Percentiles rank a stretch among this genome's conserved stretches.
These are phyloP conservation scores for Chionographis japonica DNA, from an alignment of 106 monocot genomes.

Conservation along the genomic window DNA sequence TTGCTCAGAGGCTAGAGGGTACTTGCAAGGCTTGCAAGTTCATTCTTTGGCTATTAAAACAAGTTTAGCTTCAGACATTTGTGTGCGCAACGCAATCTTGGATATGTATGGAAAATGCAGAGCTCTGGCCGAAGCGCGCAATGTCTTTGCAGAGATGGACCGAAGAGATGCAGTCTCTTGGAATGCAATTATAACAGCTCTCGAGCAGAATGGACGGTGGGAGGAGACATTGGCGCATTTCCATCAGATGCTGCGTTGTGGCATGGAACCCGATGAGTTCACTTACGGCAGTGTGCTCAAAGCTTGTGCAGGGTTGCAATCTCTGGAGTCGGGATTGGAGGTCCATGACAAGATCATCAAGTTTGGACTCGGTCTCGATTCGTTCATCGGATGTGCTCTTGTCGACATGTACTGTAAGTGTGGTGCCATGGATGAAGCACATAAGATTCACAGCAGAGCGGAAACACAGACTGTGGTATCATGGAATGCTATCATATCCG, in stretches of 20 bases:
- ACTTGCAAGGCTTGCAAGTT: slow-evolving; percentile 53
- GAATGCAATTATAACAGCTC: slow-evolving; percentile 76
- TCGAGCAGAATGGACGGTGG: slow-evolving; percentile 70
- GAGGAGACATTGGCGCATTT: slow-evolving; percentile 62
- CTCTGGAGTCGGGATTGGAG: slow-evolving; percentile 38
- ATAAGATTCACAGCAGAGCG: slow-evolving; percentile 56
- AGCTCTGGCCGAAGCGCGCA: slow-evolving; percentile 38
- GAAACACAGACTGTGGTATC: slow-evolving; percentile 47
- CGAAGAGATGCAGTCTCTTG: slow-evolving; percentile 69
- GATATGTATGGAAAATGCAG: slow-evolving; percentile 96
- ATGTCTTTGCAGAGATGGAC: slow-evolving; percentile 51
- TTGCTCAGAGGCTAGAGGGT: slow-evolving; percentile 58
- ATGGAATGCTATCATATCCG: slow-evolving; percentile 86
- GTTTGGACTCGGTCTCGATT: slow-evolving; percentile 51
- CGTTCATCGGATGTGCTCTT: slow-evolving; percentile 67
- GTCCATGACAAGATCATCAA: slow-evolving; percentile 74
- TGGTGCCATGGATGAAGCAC: slow-evolving; percentile 60
- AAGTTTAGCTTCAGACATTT: slow-evolving; percentile 31
- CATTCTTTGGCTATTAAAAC: slow-evolving; percentile 70
- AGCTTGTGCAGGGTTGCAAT: slow-evolving; percentile 64
- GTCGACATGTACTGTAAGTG: slow-evolving; percentile 94
- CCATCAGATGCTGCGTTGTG: slow-evolving; percentile 47
- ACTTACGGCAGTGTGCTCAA: slow-evolving; percentile 95
- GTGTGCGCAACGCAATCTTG: slow-evolving; percentile 64
- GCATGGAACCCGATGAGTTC: slow-evolving; percentile 81